Base-by-base conservation (phyloP, 345 rosid species). In the Hevea brasiliensis region DNA sequence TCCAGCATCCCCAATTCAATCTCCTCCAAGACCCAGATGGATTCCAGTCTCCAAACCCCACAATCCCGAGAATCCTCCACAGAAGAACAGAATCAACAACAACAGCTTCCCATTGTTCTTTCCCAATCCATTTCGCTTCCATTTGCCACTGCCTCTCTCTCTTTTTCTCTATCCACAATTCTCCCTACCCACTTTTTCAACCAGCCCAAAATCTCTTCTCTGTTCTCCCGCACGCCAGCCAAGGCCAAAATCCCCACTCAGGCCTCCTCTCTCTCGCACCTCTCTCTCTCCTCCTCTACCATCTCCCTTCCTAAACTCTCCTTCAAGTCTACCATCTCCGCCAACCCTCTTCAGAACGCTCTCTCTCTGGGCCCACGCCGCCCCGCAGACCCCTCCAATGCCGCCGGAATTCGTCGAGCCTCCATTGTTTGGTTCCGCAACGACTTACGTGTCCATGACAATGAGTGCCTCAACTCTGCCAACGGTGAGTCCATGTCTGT, bases 351-450 rank as follows among this genome's bases (percentile, higher is more conserved):
- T 17, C 93, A 89, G 24, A 82, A 79, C 75, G 96, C 98, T 17
- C 95, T 93, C 85, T 79, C 97, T 7, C 82, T 91, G 55, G 89
- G 85, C 66, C 97, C 99, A 1, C 93, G 88, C 82, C 97, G 97
- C 76, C 97, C 95, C 41, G 65, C 87, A 14, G 99, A 96, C 74
- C 98, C 99, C 54, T 87, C 91, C 73, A 87, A 85, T 71, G 91
- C 88, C 65, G 97, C 95, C 27, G 91, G 82, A 62, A 76, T 93
- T 61, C 99, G 97, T 21, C 94, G 96, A 51, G 86, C 95, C 57
- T 73, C 97, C 83, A 73, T 96, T 70, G 94, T 91, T 47, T 92
- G 97, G 97, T 91, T 93, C 84, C 98, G 99, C 6, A 90, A 89
- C 53, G 99, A 96, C 85, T 83, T 96, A 60, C 97, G 99, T 18